Percentiles rank a stretch among this genome's conserved stretches.
These are phyloP conservation scores for Artemisia argyi DNA, from an alignment of 129 eudicot species.

Conservation along the genomic window DNA sequence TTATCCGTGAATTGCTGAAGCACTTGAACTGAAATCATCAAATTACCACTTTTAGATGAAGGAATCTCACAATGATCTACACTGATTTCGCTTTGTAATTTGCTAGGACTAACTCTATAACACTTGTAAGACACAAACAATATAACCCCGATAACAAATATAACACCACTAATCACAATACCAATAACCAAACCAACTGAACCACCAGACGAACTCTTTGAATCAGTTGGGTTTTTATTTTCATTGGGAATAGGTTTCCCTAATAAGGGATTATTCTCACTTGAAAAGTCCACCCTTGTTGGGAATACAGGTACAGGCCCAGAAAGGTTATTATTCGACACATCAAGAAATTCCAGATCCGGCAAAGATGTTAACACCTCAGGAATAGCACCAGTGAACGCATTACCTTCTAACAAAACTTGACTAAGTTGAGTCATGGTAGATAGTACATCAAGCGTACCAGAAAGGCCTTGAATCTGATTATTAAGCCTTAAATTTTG, in stretches of 20 bases:
- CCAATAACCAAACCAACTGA: constrained; percentile 36
- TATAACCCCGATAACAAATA: constrained; percentile 21
- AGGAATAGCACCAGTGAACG: constrained; percentile 8
- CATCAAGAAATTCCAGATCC: constrained; percentile 8
- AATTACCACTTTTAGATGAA: no score
- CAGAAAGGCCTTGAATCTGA: constrained; percentile 35
- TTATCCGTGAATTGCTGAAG: no score
- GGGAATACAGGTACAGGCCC: constrained; percentile 4
- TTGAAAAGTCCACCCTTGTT: constrained; percentile 2
- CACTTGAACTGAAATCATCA: no score
- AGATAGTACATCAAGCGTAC: constrained; percentile 32
- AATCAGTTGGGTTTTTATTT: constrained; percentile 3
- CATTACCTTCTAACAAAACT: constrained; percentile 21
- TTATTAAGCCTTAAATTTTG: constrained; percentile 44
- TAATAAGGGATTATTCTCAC: background rate
- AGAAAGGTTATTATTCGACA: constrained; percentile 19
- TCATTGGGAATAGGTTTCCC: background rate
- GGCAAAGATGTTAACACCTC: constrained; percentile 5
- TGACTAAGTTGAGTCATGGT: constrained; percentile 39
- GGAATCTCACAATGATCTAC: no score
- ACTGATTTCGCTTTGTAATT: no score
- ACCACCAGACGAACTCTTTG: constrained; percentile 30
- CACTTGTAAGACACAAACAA: no score
- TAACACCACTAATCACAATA: constrained; percentile 35
- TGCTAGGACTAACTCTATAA: no score